Percentiles rank a stretch among this genome's conserved stretches.
These are phyloP conservation scores for Cystobasidium pallidum DNA, from an alignment of 1,284 basidiomycete species.

Conservation along the genomic window DNA sequence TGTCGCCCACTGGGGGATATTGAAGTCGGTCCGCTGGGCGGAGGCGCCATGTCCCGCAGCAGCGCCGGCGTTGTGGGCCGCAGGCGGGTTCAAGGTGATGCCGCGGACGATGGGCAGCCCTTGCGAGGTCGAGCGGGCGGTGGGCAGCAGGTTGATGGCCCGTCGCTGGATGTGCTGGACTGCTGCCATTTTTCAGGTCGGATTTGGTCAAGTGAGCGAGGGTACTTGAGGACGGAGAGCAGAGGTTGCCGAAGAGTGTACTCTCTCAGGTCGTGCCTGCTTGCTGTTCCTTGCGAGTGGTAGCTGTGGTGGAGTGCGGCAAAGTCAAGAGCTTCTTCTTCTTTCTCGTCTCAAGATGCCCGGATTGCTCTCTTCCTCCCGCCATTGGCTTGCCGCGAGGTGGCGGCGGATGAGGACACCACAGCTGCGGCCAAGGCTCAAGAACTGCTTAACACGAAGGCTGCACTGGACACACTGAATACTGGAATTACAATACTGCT, in stretches of 20 bases:
- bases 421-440: too few relatives aligned
- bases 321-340: background rate
- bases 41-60: conserved; percentile 58
- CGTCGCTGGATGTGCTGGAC: conserved; percentile 49
- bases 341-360: conserved; percentile 1
- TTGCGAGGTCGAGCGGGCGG: conserved; percentile 72
- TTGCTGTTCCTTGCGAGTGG: background rate
- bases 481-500: too few relatives aligned
- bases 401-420: background rate
- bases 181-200: conserved; percentile 21
- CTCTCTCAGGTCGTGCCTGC: background rate
- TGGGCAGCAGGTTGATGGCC: conserved; percentile 78
- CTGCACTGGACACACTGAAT: too few relatives aligned
- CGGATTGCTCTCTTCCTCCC: conserved; percentile 22
- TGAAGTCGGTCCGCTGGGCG: conserved; percentile 31
- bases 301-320: background rate
- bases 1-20: conserved; percentile 46
- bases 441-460: too few relatives aligned
- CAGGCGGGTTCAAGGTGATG: conserved; percentile 68
- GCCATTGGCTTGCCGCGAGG: conserved; percentile 3
- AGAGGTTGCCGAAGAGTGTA: background rate
- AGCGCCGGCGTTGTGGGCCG: conserved; percentile 64
- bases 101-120: conserved; percentile 71
- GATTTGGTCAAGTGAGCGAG: background rate
- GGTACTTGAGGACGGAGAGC: background rate